Conservation (phyloP, 2,329 filamentous ascomycete genomes). For the Thelonectria rubi region DNA sequence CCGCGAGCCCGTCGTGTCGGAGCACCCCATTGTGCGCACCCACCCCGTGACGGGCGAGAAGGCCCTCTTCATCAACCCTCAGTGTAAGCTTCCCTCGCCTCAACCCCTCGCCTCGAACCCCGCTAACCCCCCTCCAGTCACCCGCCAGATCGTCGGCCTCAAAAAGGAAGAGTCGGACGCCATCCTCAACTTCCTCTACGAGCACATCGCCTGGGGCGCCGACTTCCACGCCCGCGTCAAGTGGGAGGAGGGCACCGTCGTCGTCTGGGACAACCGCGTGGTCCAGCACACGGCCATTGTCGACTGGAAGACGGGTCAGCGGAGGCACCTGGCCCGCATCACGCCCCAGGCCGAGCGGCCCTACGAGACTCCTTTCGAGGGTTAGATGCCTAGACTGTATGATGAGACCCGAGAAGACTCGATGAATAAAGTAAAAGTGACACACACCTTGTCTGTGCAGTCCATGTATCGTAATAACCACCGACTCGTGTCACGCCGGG, state of each 20-base stretch:
- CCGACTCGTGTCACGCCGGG: too few species aligned
- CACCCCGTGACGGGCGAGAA: slow-evolving; percentile 88
- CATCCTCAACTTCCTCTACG: slow-evolving; percentile 75
- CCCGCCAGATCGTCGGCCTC: slow-evolving; percentile 79
- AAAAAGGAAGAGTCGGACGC: slow-evolving; percentile 89
- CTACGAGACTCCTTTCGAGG: slow-evolving; percentile 69
- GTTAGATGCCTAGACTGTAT: slow-evolving; percentile 21
- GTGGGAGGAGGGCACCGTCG: slow-evolving; percentile 82
- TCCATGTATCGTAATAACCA: neutral
- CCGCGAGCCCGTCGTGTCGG: slow-evolving; percentile 76
- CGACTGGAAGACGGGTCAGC: slow-evolving; percentile 82
- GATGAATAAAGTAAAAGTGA: slow-evolving; percentile 9
- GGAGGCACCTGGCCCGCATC: slow-evolving; percentile 82
- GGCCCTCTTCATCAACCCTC: slow-evolving; percentile 82
- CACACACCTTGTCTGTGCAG: neutral
- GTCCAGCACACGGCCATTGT: slow-evolving; percentile 81
- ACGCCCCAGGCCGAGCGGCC: slow-evolving; percentile 84
- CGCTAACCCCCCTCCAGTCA: slow-evolving; percentile 62
- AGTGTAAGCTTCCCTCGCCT: slow-evolving; percentile 66
- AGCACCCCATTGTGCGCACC: slow-evolving; percentile 82
- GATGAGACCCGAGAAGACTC: neutral
- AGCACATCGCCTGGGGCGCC: slow-evolving; percentile 62
- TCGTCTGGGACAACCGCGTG: slow-evolving; percentile 87
- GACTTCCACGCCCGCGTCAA: slow-evolving; percentile 78
- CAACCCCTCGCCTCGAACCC: too few species aligned